phyloP scores from a whole-genome alignment of 2,329 filamentous ascomycete genomes.

The Ascochyta koolunga region DNA sequence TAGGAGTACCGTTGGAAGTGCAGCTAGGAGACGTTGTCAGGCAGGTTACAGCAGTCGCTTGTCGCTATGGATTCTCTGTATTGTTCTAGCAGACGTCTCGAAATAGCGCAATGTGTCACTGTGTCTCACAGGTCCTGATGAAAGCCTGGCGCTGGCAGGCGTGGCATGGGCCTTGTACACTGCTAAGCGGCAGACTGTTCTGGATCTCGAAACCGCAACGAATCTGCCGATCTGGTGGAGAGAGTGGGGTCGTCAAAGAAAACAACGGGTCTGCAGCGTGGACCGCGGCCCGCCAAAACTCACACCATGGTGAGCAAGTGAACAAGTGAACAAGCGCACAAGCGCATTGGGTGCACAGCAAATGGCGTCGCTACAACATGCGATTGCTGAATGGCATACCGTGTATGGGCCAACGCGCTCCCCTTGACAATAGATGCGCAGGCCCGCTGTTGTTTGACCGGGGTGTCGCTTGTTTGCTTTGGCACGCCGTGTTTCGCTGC shows the following conservation, averaged over 20 bases:
- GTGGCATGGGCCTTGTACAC: neutral
- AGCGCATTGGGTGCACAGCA: too few relatives aligned
- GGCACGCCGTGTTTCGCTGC: conserved; percentile 9
- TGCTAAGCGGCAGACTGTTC: neutral
- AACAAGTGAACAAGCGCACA: too few relatives aligned
- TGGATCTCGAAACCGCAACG: conserved; percentile 1
- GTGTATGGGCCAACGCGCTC: neutral
- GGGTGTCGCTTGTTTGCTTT: neutral
- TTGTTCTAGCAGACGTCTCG: neutral
- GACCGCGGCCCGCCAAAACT: neutral
- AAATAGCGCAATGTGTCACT: conserved; percentile 10
- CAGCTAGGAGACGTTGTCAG: conserved; percentile 11
- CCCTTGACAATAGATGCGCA: neutral
- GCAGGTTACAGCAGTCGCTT: neutral
- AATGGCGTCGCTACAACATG: conserved; percentile 6
- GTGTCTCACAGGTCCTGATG: neutral
- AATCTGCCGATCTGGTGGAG: conserved; percentile 5
- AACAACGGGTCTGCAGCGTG: neutral
- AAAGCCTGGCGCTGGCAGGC: neutral
- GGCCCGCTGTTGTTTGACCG: neutral
- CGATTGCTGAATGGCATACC: conserved; percentile 7
- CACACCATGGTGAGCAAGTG: neutral
- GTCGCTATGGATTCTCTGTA: neutral
- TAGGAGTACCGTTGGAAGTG: neutral
- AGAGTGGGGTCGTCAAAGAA: conserved; percentile 4